These are phyloP conservation scores for Pachysolen tannophilus DNA, from an alignment of 805 yeast genomes.

Conservation along the genomic window DNA sequence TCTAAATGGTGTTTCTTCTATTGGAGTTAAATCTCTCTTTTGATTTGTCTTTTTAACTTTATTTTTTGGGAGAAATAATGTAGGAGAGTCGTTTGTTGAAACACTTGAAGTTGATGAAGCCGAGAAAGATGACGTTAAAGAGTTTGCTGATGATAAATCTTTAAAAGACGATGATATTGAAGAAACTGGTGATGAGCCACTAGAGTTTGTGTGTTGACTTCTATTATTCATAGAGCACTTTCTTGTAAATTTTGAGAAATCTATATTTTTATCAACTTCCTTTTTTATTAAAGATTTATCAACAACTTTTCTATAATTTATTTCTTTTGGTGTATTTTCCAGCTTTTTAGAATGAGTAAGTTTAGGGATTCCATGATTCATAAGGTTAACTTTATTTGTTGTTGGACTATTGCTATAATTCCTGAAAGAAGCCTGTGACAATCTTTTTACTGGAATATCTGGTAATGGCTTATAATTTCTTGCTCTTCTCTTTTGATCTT, in stretches of 20 bases:
- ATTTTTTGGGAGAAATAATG: too few relatives aligned
- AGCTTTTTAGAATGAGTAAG: too few relatives aligned
- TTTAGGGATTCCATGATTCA: background rate
- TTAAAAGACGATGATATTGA: slow-evolving; percentile 24
- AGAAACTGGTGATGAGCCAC: background rate
- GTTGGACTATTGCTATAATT: slow-evolving; percentile 10
- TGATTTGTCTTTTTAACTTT: too few relatives aligned
- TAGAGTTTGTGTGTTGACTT: slow-evolving; percentile 3
- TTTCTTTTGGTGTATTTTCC: background rate
- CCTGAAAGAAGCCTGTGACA: slow-evolving; percentile 16
- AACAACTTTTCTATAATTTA: background rate
- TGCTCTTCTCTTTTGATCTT: background rate
- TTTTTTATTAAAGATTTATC: slow-evolving; percentile 6
- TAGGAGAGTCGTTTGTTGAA: too few relatives aligned
- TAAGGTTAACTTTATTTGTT: background rate
- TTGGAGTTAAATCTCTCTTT: too few relatives aligned
- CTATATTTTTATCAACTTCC: slow-evolving; percentile 5
- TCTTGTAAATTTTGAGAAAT: slow-evolving; percentile 6
- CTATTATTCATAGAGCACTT: slow-evolving; percentile 5
- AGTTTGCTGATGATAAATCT: slow-evolving; percentile 22
- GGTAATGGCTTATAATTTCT: slow-evolving; percentile 14
- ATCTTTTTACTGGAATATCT: slow-evolving; percentile 15
- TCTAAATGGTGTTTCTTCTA: too few relatives aligned
- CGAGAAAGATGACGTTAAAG: too few relatives aligned
- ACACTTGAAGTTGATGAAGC: too few relatives aligned